Evolutionary conservation across 805 yeast species (phyloP).

Genomic region (Kazachstania psychrophila): DNA sequence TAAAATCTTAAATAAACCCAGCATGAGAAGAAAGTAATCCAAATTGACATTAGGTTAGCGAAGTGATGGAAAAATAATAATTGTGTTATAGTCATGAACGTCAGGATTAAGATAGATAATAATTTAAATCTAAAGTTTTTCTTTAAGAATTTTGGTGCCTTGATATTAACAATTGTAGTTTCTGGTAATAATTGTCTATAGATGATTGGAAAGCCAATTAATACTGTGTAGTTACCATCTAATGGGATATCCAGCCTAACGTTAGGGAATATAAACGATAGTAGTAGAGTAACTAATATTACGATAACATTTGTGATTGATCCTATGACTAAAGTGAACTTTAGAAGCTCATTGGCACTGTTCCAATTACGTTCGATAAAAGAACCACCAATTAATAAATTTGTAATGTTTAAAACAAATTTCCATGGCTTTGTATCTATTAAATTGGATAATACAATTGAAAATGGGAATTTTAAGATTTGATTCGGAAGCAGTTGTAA

Average conservation of each 20-base stretch:
- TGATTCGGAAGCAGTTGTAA: slow-evolving; percentile 57
- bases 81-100: slow-evolving; percentile 26
- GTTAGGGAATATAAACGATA: slow-evolving; percentile 22
- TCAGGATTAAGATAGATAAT: slow-evolving; percentile 42
- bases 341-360: slow-evolving; percentile 37
- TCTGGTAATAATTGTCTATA: slow-evolving; percentile 60
- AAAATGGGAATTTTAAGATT: slow-evolving; percentile 54
- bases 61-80: slow-evolving; percentile 29
- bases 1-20: slow-evolving; percentile 75
- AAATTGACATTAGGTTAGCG: slow-evolving; percentile 46
- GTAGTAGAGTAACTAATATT: slow-evolving; percentile 14
- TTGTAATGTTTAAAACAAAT: slow-evolving; percentile 38
- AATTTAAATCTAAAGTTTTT: slow-evolving; percentile 50
- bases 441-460: slow-evolving; percentile 52
- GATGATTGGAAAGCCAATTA: slow-evolving; percentile 52
- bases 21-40: slow-evolving; percentile 51
- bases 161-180: slow-evolving; percentile 42
- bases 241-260: slow-evolving; percentile 36
- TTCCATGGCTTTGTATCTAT: slow-evolving; percentile 46
- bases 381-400: slow-evolving; percentile 49
- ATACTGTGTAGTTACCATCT: slow-evolving; percentile 46
- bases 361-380: slow-evolving; percentile 65
- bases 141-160: slow-evolving; percentile 32
- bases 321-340: slow-evolving; percentile 41
- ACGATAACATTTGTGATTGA: slow-evolving; percentile 46